Evolutionary conservation across 1,139 yeast species (phyloP), one percentile per base, ranked within the genome.

Genomic region (Magnusiomyces ingens): DNA sequence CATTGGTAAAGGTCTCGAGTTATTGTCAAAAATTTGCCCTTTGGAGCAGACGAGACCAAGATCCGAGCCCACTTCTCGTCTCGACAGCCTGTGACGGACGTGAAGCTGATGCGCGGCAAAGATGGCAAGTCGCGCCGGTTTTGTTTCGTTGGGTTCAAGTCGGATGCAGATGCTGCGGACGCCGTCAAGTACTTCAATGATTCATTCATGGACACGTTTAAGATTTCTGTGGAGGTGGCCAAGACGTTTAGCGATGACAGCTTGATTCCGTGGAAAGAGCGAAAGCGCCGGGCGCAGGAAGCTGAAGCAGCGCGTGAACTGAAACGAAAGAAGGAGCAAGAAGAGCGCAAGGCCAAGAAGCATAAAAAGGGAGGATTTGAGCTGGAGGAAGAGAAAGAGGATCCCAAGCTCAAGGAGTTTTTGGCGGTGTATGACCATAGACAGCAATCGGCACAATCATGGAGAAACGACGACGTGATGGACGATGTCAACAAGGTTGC

Each of bases 1-100:
- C 32, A 26, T 26, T 26, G 32, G 4, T 26, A 8, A 43, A 68
- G 67, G 96, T 91, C 99, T 43, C 85, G 99, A 71, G 78, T 94
- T 56, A 93, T 93, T 62, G 96, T 94, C n/a, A 94, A 89, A 69
- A 95, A 95, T 47, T 75, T 93, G 55, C 99, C 99, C 22, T 74
- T 76, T 59, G 87, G 87, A 66, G 78, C 82, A 57, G 81, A 84
- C 0, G 98, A 93, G 66, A 90, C 81, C 1, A 82, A 85, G 60
- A 73, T 93, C 57, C 76, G 77, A 58, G 79, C 78, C 29, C 93
- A 85, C 66, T 93, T 93, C 66, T 52, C 52, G 13, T 50, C 60
- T 1, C 55, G 57, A 37, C 64, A 61, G 12, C 55, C 52, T 1
- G 88, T 90, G 32, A 88, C 98, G 0, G 99, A 93, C 75, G 93